These are phyloP conservation scores for Nicotiana benthamiana DNA, from an alignment of 257 asterid genomes.

Conservation along the genomic window DNA sequence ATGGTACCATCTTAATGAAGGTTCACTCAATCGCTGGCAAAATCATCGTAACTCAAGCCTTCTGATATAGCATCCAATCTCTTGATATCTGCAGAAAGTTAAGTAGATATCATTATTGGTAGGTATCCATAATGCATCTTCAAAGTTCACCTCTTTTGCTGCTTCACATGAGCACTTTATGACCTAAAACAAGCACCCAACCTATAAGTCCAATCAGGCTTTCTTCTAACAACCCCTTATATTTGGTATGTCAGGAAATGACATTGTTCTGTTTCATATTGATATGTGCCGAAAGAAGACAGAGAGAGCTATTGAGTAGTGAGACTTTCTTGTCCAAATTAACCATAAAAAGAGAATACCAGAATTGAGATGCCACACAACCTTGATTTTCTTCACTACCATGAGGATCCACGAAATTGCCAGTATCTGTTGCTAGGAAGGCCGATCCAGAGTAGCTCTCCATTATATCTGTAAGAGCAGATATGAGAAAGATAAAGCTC, in stretches of 20 bases:
- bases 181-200: neutral
- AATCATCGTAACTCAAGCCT: constrained; percentile 45
- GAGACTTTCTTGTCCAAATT: neutral
- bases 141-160: no score
- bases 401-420: constrained; percentile 40
- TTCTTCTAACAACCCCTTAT: neutral
- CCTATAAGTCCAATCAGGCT: neutral
- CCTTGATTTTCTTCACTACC: constrained; percentile 49
- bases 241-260: neutral
- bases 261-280: neutral
- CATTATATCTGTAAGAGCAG: constrained; percentile 46
- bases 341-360: neutral
- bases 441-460: constrained; percentile 72
- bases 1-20: constrained; percentile 5
- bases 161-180: neutral
- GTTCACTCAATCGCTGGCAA: constrained; percentile 32
- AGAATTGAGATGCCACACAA: constrained; percentile 8
- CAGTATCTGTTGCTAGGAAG: constrained; percentile 41
- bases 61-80: constrained; percentile 49
- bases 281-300: neutral
- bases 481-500: neutral
- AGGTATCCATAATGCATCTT: neutral
- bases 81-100: constrained; percentile 30
- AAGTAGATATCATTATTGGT: constrained; percentile 1
- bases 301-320: neutral